Base-by-base conservation (phyloP, 805 yeast species). In the Ogataea zsoltii region DNA sequence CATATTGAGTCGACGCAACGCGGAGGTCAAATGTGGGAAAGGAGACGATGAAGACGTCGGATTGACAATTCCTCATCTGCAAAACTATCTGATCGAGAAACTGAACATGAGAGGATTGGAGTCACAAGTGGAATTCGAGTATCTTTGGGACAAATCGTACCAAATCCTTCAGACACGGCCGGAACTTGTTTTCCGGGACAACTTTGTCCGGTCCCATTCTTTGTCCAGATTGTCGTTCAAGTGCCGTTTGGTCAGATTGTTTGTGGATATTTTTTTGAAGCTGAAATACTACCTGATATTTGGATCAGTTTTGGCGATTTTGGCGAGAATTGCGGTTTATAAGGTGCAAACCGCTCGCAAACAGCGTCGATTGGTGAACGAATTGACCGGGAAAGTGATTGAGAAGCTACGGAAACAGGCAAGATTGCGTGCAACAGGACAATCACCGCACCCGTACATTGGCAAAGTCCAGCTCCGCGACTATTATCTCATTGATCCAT, bases 381-480 rank as follows among this genome's bases (percentile, higher is more conserved):
- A 71, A 4, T 53, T 83, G 4, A 69, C 76, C 28, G 64, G 64
- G 9, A 74, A 77, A 39, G 80, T 82, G 3, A 50, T 83, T 6
- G 62, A 61, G 12, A 79, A 73, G 54, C 70, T 86, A 45, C 74
- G 73, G 52, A 68, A 66, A 16, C 83, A 77, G 51, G 68, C 74
- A 4, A 61, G 40, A 40, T 58, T 39, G 53, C 75, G 4, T 50
- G 58, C 36, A 11, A 72, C 71, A 19, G 49, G 52, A 38, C 63
- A 61, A 18, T 71, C 63, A 55, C 70, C 68, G 33, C 70, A 62
- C 26, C 60, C 71, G 9, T 85, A 74, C 55, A 67, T 88, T 46
- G 88, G 88, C 31, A 73, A 85, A 14, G 83, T 83, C 37, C 94
- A 86, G 58, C 69, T 88, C 19, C 73, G 95, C 33, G 94, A 86